Evolutionary conservation across 257 asterid genomes (phyloP).

Genomic region (Salvia splendens): DNA sequence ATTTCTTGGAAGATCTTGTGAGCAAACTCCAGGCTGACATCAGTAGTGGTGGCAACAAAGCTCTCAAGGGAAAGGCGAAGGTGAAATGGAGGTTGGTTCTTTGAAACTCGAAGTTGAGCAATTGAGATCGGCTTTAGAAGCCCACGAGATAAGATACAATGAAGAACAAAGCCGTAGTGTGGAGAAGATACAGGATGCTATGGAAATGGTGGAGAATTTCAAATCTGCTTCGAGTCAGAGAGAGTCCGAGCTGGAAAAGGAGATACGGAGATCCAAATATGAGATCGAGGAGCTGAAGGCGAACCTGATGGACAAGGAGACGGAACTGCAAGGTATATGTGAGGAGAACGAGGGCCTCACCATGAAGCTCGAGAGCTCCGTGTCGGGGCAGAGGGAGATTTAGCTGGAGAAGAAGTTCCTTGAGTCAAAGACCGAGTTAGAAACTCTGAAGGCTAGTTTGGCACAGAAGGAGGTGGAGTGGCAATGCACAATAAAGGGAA

Average conservation of each 20-base stretch:
- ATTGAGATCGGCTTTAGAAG: constrained; percentile 61
- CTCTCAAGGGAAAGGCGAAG: constrained; percentile 22
- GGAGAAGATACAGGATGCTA: constrained; percentile 47
- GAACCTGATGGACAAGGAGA: constrained; percentile 85
- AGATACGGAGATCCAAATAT: constrained; percentile 41
- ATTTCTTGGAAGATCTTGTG: constrained; percentile 58
- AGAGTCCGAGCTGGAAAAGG: constrained; percentile 58
- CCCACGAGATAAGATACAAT: constrained; percentile 56
- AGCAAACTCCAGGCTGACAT: constrained; percentile 50
- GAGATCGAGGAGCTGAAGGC: constrained; percentile 82
- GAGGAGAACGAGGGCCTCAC: constrained; percentile 77
- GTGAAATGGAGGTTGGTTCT: constrained; percentile 39
- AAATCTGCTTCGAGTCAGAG: constrained; percentile 47
- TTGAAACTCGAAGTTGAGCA: constrained; percentile 57
- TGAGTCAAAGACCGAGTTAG: constrained; percentile 41
- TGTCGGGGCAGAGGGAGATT: constrained; percentile 39
- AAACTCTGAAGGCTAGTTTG: constrained; percentile 46
- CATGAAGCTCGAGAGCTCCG: constrained; percentile 39
- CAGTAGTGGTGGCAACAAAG: constrained; percentile 18
- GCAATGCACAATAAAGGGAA: constrained; percentile 48
- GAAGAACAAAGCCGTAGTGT: constrained; percentile 56
- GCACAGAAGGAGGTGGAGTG: constrained; percentile 55
- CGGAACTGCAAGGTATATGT: constrained; percentile 78
- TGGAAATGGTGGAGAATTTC: constrained; percentile 55
- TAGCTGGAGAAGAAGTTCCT: constrained; percentile 58